phyloP scores from a whole-genome alignment of 768 basidiomycete species.

The Piloderma croceum region DNA sequence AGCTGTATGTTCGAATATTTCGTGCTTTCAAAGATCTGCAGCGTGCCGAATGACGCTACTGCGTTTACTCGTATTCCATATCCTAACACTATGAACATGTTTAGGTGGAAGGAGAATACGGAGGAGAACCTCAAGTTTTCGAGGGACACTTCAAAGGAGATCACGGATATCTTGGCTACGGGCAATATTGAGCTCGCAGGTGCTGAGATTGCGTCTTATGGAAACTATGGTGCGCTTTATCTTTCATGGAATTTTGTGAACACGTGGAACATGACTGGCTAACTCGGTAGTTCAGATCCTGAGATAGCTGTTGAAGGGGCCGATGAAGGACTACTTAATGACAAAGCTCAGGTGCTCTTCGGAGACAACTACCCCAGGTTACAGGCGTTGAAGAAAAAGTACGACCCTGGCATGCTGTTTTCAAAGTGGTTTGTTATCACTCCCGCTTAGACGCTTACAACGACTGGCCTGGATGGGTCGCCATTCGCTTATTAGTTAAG shows the following conservation, averaged over 20 bases:
- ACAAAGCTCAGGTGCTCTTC: constrained; percentile 30
- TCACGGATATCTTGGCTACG: constrained; percentile 25
- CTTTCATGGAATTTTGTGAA: too few species aligned
- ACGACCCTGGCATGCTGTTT: constrained; percentile 41
- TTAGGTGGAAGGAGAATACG: constrained; percentile 31
- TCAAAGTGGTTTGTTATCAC: constrained; percentile 42
- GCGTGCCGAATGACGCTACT: too few species aligned
- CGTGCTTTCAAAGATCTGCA: constrained; percentile 33
- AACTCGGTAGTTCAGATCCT: too few species aligned
- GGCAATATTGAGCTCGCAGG: constrained; percentile 25
- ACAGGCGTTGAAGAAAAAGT: constrained; percentile 36
- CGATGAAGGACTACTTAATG: too few species aligned
- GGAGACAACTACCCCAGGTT: constrained; percentile 36
- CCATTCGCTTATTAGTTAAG: too few species aligned
- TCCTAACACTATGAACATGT: constrained; percentile 28
- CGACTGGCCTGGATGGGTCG: too few species aligned
- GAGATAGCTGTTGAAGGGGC: too few species aligned
- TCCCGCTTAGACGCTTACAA: too few species aligned
- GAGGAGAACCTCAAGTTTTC: constrained; percentile 28
- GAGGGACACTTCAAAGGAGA: constrained; percentile 24
- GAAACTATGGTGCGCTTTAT: constrained; percentile 43
- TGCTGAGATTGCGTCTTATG: constrained; percentile 31
- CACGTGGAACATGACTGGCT: too few species aligned
- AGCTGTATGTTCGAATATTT: constrained; percentile 43
- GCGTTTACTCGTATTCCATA: constrained; percentile 36